phyloP scores from a whole-genome alignment of 805 yeast genomes.

The Wickerhamiella sorbophila region DNA sequence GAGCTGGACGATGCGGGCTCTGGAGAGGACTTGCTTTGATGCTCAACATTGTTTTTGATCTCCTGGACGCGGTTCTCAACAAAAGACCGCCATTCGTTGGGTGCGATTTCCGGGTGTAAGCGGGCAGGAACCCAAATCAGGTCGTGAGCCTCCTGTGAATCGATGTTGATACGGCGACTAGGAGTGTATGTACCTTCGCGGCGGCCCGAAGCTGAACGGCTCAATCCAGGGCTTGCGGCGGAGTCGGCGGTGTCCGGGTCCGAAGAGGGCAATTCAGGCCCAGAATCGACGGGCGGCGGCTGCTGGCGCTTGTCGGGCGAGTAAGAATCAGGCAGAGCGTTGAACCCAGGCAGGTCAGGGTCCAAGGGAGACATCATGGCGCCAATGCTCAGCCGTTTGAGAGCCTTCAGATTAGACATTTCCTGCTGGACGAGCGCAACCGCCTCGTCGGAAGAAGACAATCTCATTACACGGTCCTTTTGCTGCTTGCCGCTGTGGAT shows the following conservation, averaged over 20 bases:
- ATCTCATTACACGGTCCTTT: too few relatives aligned
- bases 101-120: constrained; percentile 88
- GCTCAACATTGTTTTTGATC: constrained; percentile 15
- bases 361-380: constrained; percentile 24
- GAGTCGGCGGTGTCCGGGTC: neutral
- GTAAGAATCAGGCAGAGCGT: neutral
- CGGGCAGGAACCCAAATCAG: constrained; percentile 93
- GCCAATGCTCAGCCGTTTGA: constrained; percentile 29
- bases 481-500: too few relatives aligned
- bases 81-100: constrained; percentile 48
- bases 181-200: neutral
- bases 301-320: neutral
- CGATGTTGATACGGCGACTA: constrained; percentile 2
- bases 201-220: neutral
- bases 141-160: constrained; percentile 15
- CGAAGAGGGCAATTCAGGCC: neutral
- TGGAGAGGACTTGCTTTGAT: constrained; percentile 9
- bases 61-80: constrained; percentile 28
- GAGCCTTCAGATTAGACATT: constrained; percentile 27
- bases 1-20: neutral
- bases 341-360: constrained; percentile 26
- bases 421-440: constrained; percentile 29
- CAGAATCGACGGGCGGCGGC: neutral
- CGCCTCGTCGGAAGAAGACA: constrained; percentile 14
- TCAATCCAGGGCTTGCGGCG: neutral